phyloP scores from a whole-genome alignment of 2,329 filamentous ascomycete species.

The Coniochaeta prunicola region DNA sequence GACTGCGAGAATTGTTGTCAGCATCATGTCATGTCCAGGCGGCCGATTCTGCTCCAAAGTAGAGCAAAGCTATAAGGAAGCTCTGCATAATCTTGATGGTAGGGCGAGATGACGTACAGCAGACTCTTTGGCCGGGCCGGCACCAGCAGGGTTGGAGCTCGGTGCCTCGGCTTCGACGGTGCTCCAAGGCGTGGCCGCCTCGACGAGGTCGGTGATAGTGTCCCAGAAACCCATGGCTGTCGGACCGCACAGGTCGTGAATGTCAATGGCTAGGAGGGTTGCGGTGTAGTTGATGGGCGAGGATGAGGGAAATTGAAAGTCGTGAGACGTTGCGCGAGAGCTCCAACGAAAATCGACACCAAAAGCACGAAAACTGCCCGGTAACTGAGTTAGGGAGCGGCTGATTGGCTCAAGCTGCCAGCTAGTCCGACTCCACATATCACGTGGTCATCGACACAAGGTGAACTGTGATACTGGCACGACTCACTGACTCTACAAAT shows the following conservation, averaged over 20 bases:
- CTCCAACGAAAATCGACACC: slow-evolving; percentile 6
- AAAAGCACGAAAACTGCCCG: slow-evolving; percentile 1
- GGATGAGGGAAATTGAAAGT: slow-evolving; percentile 2
- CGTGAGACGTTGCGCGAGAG: slow-evolving; percentile 1
- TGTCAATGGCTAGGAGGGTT: slow-evolving; percentile 18
- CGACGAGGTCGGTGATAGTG: slow-evolving; percentile 54
- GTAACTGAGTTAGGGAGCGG: slow-evolving; percentile 11
- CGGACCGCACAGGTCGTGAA: slow-evolving; percentile 30
- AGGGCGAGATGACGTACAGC: background rate
- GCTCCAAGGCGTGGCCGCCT: slow-evolving; percentile 59
- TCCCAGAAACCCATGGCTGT: slow-evolving; percentile 60
- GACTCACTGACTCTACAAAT: too few species aligned
- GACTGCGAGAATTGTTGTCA: background rate
- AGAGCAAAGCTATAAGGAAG: background rate
- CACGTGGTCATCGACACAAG: background rate
- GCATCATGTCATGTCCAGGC: background rate
- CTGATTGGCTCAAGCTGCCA: slow-evolving; percentile 15
- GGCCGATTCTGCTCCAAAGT: background rate
- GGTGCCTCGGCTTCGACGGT: slow-evolving; percentile 60
- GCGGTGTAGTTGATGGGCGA: slow-evolving; percentile 13
- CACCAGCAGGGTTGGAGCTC: slow-evolving; percentile 29
- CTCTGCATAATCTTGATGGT: background rate
- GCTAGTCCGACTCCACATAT: slow-evolving; percentile 6
- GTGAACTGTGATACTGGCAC: too few species aligned
- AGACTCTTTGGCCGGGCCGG: slow-evolving; percentile 36